Evolutionary conservation across 805 yeast genomes (phyloP), one percentile per base, ranked within the genome.

Genomic region (Wickerhamomyces tratensis): DNA sequence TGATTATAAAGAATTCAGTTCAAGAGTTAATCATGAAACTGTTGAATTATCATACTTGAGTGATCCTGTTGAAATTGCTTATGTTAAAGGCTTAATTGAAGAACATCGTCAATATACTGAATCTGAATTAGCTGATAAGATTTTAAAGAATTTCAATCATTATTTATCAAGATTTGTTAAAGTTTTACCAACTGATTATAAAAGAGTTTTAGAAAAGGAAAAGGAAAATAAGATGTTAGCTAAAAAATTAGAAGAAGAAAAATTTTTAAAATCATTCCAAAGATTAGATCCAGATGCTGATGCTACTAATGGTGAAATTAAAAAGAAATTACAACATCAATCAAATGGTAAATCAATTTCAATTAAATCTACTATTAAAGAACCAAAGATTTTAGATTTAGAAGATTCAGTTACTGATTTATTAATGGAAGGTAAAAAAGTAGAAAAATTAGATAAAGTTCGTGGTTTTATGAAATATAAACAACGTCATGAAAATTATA

Each of bases 21-120:
- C 79, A 48, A 82, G 82, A 64, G 87, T 86, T 51, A 91, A 91
- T 67, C 59, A 65, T 37, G 91, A 82, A 51, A 79, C 86, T 52
- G 91, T 93, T 51, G 96, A 84, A 55, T 74, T 93, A 45, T 72
- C 83, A 38, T 71, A 72, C 40, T 74, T 91, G 41, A 71, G 77
- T 41, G 97, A 91, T 52, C 95, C 97, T 7, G 73, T 82, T 39
- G 98, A 91, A 67, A 85, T 89, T 67, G 96, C 96, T 0, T 88
- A 86, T 65, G 78, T 91, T 56, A 82, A 96, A 59, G 95, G 94
- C 27, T 73, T 91, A 57, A 79, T 91, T 52, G 96, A 91, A 65
- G 96, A 93, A 58, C 98, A 93, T 64, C 81, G 88, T 56, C 95
- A 88, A 62, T 88, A 85, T 76, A 91, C 98, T 43, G 84, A 82